Conservation (phyloP, 495 filamentous ascomycete species). For the Aspergillus heteromorphus region DNA sequence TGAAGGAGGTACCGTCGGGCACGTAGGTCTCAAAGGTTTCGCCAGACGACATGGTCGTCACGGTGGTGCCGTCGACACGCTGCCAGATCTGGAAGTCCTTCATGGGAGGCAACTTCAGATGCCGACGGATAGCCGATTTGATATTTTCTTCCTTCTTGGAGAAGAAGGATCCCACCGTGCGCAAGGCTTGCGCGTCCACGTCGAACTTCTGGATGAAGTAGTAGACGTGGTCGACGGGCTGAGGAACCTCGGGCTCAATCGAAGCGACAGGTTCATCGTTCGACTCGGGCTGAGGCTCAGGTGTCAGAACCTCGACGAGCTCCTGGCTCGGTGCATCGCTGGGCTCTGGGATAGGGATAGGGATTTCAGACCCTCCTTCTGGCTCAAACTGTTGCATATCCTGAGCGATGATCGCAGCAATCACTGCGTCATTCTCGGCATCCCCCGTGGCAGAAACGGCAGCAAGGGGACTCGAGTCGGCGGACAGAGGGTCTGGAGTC, state of each 20-base stretch:
- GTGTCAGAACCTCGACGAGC: background rate
- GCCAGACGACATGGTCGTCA: slow-evolving; percentile 34
- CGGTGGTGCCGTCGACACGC: slow-evolving; percentile 34
- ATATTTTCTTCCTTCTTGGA: slow-evolving; percentile 42
- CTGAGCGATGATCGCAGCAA: slow-evolving; percentile 21
- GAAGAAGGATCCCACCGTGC: slow-evolving; percentile 50
- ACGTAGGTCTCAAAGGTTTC: slow-evolving; percentile 36
- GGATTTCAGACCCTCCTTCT: background rate
- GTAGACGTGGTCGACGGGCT: slow-evolving; percentile 38
- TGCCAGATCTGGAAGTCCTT: slow-evolving; percentile 45
- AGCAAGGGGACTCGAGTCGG: no score
- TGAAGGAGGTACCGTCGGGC: slow-evolving; percentile 40
- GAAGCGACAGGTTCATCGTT: slow-evolving; percentile 5
- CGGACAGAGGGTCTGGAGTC: background rate
- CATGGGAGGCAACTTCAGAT: slow-evolving; percentile 31
- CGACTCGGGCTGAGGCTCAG: background rate
- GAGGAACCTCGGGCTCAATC: slow-evolving; percentile 11
- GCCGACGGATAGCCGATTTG: slow-evolving; percentile 36
- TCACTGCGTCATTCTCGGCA: slow-evolving; percentile 19
- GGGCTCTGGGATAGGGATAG: background rate
- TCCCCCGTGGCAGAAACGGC: slow-evolving; percentile 4
- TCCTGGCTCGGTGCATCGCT: background rate
- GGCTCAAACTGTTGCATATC: slow-evolving; percentile 16
- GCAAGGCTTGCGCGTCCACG: slow-evolving; percentile 37
- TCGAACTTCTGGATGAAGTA: slow-evolving; percentile 51